phyloP scores from a whole-genome alignment of 108 stramenopile genomes.

The Mediolabrus comicus region DNA sequence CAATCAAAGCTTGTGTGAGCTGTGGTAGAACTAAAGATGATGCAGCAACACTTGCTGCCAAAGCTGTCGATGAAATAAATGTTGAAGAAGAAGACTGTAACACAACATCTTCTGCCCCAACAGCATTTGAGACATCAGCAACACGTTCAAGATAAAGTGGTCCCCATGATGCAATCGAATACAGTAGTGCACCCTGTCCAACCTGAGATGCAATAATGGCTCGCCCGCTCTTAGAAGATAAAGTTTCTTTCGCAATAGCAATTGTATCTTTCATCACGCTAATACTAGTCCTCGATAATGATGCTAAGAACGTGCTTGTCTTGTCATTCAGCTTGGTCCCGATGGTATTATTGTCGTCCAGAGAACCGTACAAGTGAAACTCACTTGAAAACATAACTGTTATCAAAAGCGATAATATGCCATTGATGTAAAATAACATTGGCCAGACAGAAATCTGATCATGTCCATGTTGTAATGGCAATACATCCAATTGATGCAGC shows the following conservation, averaged over 20 bases:
- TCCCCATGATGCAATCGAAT: conserved; percentile 42
- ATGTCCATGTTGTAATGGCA: neutral
- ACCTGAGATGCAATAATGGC: conserved; percentile 40
- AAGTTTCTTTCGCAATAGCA: conserved; percentile 22
- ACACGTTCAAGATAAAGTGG: conserved; percentile 41
- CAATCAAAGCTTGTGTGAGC: conserved; percentile 38
- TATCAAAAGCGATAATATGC: conserved; percentile 18
- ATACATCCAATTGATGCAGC: neutral
- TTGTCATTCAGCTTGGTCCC: neutral
- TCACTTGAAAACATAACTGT: conserved; percentile 14
- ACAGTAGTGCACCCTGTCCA: conserved; percentile 35
- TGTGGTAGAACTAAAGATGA: conserved; percentile 33
- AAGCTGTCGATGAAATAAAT: conserved; percentile 12
- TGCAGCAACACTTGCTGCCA: conserved; percentile 30
- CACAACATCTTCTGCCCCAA: neutral
- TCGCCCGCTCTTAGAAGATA: conserved; percentile 32
- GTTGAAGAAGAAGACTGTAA: neutral
- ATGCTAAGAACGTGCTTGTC: neutral
- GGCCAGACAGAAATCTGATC: conserved; percentile 16
- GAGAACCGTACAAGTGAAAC: conserved; percentile 21
- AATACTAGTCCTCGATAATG: neutral
- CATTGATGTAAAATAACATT: conserved; percentile 35
- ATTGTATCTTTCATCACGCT: conserved; percentile 15
- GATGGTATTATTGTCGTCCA: neutral
- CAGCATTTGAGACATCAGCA: neutral